Conservation (phyloP, 495 filamentous ascomycete species). For the Tetracladium setigerum region DNA sequence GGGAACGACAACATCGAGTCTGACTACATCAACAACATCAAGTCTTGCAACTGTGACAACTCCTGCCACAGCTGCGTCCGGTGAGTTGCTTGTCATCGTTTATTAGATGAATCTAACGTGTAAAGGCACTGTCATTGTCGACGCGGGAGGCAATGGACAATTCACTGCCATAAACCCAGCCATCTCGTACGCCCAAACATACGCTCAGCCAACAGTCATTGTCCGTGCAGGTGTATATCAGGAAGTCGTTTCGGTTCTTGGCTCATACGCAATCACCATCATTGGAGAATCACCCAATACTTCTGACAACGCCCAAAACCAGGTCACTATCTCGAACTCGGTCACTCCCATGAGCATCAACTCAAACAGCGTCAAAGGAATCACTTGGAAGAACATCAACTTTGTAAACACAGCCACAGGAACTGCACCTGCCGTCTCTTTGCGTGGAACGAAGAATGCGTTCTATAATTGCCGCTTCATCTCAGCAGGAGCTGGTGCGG, state of each 20-base stretch:
- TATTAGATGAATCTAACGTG: neutral
- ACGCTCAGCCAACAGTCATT: neutral
- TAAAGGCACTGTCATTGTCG: conserved; percentile 2
- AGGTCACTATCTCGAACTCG: conserved; percentile 3
- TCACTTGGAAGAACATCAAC: conserved; percentile 9
- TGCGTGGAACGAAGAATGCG: conserved; percentile 1
- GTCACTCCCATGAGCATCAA: conserved; percentile 2
- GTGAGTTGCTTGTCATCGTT: neutral
- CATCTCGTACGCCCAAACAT: conserved; percentile 7
- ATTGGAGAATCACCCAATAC: neutral
- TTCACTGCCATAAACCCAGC: conserved; percentile 3
- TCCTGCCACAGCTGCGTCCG: neutral
- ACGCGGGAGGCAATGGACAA: neutral
- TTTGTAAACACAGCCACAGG: conserved; percentile 1
- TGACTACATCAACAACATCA: neutral
- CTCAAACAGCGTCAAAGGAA: neutral
- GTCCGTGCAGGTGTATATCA: conserved; percentile 1
- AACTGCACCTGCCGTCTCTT: neutral
- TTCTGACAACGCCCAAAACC: conserved; percentile 1
- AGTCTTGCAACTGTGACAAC: neutral
- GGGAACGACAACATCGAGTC: neutral
- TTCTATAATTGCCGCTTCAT: conserved; percentile 4
- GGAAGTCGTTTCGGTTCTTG: neutral
- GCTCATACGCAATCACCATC: neutral
- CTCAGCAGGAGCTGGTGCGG: neutral